Evolutionary conservation across 2,329 filamentous ascomycete species (phyloP).

Genomic region (Xylaria sp.): DNA sequence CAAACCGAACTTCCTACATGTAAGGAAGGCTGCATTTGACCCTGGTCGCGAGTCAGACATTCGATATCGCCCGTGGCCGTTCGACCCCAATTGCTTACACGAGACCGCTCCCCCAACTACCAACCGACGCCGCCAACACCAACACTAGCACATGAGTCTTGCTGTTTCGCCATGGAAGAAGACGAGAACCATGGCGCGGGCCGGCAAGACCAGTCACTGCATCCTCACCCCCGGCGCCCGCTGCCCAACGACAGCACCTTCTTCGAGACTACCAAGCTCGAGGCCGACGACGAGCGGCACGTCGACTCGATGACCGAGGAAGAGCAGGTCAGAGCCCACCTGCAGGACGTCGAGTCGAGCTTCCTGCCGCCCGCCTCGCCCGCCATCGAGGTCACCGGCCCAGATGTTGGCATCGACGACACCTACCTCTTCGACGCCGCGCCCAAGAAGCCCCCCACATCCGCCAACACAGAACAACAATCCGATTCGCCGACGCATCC

Average conservation of each 20-base stretch:
- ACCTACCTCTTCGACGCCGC: conserved; percentile 68
- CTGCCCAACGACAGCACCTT: conserved; percentile 46
- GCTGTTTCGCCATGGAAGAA: conserved; percentile 38
- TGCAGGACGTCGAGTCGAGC: conserved; percentile 74
- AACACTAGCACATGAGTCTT: conserved; percentile 12
- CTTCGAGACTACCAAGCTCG: conserved; percentile 46
- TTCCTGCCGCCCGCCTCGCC: conserved; percentile 70
- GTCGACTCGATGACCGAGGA: conserved; percentile 64
- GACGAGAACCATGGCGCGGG: conserved; percentile 34
- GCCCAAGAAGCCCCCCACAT: conserved; percentile 46
- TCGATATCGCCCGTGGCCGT: background rate
- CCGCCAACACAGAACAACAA: conserved; percentile 6
- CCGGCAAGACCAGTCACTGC: conserved; percentile 8
- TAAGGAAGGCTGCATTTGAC: background rate
- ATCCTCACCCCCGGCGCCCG: conserved; percentile 18
- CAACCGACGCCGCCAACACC: background rate
- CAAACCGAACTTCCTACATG: background rate
- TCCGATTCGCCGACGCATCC: conserved; percentile 23
- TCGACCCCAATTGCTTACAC: conserved; percentile 3
- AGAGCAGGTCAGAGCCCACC: conserved; percentile 64
- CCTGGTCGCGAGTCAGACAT: background rate
- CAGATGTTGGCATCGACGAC: conserved; percentile 64
- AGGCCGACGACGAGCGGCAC: conserved; percentile 52
- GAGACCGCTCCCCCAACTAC: background rate
- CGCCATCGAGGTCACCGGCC: conserved; percentile 59